A percentile compares a stretch with the other conserved stretches of the same genome.
phyloP scores from a whole-genome alignment of 805 yeast genomes.

The Debaryomyces maramus region DNA sequence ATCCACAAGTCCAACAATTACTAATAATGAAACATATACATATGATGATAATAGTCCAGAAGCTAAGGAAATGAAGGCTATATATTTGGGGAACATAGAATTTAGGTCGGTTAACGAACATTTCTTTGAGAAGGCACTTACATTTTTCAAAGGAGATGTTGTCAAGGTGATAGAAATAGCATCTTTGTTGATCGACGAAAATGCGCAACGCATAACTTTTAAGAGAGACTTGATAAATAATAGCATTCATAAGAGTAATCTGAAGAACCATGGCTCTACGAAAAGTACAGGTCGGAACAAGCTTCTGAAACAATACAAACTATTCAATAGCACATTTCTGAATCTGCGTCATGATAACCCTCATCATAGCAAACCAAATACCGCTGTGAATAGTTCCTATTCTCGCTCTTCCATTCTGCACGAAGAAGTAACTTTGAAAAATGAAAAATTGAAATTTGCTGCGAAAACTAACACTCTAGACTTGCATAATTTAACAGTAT shows the following conservation, averaged over 20 bases:
- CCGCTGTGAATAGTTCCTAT: too few relatives aligned
- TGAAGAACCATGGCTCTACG: too few relatives aligned
- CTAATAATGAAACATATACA: background rate
- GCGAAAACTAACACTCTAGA: slow-evolving; percentile 38
- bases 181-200: slow-evolving; percentile 28
- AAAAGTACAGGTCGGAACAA: too few relatives aligned
- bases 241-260: too few relatives aligned
- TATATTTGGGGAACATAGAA: slow-evolving; percentile 31
- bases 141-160: slow-evolving; percentile 47
- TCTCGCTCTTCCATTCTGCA: background rate
- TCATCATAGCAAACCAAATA: too few relatives aligned
- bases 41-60: slow-evolving; percentile 17
- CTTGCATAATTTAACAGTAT: slow-evolving; percentile 54
- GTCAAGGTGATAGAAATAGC: slow-evolving; percentile 37
- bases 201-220: slow-evolving; percentile 25
- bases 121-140: slow-evolving; percentile 41
- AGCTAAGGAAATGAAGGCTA: slow-evolving; percentile 30
- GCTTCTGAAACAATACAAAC: too few relatives aligned
- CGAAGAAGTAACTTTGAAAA: background rate
- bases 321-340: too few relatives aligned
- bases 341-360: too few relatives aligned
- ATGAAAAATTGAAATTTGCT: slow-evolving; percentile 4
- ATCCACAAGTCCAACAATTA: background rate
- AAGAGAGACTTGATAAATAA: too few relatives aligned
- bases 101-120: slow-evolving; percentile 36